phyloP scores from a whole-genome alignment of 164 flowering plant genomes.

The Cinnamomum micranthum region DNA sequence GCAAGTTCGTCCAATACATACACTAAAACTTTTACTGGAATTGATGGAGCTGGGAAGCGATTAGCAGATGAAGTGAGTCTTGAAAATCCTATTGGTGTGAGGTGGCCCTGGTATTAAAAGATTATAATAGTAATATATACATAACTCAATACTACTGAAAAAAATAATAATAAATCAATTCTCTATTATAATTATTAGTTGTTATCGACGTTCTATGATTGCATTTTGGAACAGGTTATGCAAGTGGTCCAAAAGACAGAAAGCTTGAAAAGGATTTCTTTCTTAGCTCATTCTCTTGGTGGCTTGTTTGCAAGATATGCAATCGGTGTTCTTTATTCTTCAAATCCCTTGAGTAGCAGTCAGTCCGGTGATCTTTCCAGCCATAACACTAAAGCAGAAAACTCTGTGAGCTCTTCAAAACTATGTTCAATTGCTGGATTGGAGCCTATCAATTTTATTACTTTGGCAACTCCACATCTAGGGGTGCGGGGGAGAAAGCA shows the following conservation, averaged over 20 bases:
- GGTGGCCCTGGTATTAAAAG: background rate
- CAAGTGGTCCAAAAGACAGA: constrained; percentile 67
- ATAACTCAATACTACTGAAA: no score
- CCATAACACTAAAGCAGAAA: constrained; percentile 17
- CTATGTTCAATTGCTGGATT: constrained; percentile 73
- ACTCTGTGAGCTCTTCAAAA: constrained; percentile 17
- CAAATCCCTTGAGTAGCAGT: constrained; percentile 14
- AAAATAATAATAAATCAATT: background rate
- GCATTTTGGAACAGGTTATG: constrained; percentile 43
- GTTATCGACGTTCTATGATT: constrained; percentile 1
- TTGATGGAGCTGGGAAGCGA: constrained; percentile 91
- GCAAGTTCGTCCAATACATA: constrained; percentile 85
- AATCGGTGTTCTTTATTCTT: constrained; percentile 56
- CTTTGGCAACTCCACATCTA: constrained; percentile 95
- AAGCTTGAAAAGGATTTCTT: constrained; percentile 77
- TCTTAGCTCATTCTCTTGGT: constrained; percentile 93
- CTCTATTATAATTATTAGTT: background rate
- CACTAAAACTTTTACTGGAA: constrained; percentile 80
- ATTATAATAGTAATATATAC: background rate
- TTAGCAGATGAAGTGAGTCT: constrained; percentile 88
- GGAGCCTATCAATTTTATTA: constrained; percentile 81
- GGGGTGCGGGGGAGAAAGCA: constrained; percentile 91
- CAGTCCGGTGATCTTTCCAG: constrained; percentile 24
- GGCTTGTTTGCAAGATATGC: constrained; percentile 94
- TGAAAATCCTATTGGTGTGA: constrained; percentile 3